Conservation (phyloP, 148 eudicot species). For the Diospyros lotus region DNA sequence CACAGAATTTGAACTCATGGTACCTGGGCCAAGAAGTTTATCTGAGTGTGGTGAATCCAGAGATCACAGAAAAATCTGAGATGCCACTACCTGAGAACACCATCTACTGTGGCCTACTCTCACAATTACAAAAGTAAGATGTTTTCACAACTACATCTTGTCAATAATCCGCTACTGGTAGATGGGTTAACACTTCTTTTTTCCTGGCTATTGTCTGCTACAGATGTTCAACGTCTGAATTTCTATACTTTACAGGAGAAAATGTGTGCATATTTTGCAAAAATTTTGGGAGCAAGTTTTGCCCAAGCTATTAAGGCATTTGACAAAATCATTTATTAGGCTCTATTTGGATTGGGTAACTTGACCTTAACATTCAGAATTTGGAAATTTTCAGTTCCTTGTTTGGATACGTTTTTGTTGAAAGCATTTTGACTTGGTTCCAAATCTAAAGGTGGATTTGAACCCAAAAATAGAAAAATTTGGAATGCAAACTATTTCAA, state of each 20-base stretch:
- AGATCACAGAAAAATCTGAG: conserved; percentile 50
- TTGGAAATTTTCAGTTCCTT: too few relatives aligned
- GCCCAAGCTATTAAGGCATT: too few relatives aligned
- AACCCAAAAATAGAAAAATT: too few relatives aligned
- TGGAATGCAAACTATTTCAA: too few relatives aligned
- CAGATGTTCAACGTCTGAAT: background rate
- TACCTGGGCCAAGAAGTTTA: conserved; percentile 91
- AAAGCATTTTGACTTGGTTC: too few relatives aligned
- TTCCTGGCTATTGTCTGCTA: background rate
- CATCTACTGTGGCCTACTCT: conserved; percentile 75
- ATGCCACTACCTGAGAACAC: conserved; percentile 64
- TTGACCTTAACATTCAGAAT: too few relatives aligned
- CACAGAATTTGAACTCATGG: conserved; percentile 85
- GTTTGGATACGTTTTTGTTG: too few relatives aligned
- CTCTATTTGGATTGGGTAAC: too few relatives aligned
- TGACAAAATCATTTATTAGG: too few relatives aligned
- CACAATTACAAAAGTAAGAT: conserved; percentile 73
- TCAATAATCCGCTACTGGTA: background rate
- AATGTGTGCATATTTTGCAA: background rate
- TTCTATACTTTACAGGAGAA: background rate
- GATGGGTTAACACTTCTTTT: background rate
- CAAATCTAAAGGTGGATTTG: too few relatives aligned
- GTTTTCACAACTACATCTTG: background rate
- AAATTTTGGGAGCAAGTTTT: too few relatives aligned
- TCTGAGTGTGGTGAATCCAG: conserved; percentile 67